Conservation (phyloP, 306 rosid species). For the Cucumis cinereus region DNA sequence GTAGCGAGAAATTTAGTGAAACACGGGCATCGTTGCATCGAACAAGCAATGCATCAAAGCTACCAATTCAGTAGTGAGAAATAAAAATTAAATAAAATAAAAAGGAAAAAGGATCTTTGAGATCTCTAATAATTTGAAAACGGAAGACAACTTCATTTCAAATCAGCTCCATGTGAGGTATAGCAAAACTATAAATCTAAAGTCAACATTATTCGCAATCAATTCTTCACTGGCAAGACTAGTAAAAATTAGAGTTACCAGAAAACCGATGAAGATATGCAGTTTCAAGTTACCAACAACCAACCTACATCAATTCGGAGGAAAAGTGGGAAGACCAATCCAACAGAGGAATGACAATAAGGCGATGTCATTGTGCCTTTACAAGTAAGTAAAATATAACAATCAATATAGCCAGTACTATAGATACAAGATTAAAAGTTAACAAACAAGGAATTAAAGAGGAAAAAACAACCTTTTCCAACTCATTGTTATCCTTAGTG, state of each 20-base stretch:
- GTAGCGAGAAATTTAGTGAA: no score
- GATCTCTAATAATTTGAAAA: not conserved
- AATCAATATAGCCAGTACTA: not conserved
- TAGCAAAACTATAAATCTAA: not conserved
- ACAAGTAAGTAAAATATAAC: not conserved
- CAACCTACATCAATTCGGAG: not conserved
- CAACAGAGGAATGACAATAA: not conserved
- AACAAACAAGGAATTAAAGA: not conserved
- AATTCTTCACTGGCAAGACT: not conserved
- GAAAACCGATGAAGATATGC: not conserved
- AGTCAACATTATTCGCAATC: not conserved
- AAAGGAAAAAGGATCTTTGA: not conserved
- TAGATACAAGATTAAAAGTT: not conserved
- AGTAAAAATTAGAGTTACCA: not conserved
- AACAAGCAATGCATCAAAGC: no score
- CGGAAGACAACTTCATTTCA: not conserved
- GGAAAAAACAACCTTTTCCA: constrained; percentile 51
- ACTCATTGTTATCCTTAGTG: constrained; percentile 24
- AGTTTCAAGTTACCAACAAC: constrained; percentile 1
- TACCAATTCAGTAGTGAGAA: no score
- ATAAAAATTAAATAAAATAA: no score
- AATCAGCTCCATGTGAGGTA: not conserved
- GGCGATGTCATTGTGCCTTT: not conserved
- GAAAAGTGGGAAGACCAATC: not conserved
- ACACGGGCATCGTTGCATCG: no score